These are phyloP conservation scores for Afroboletus lepidellus DNA, from an alignment of 1,284 basidiomycete genomes.

Conservation along the genomic window DNA sequence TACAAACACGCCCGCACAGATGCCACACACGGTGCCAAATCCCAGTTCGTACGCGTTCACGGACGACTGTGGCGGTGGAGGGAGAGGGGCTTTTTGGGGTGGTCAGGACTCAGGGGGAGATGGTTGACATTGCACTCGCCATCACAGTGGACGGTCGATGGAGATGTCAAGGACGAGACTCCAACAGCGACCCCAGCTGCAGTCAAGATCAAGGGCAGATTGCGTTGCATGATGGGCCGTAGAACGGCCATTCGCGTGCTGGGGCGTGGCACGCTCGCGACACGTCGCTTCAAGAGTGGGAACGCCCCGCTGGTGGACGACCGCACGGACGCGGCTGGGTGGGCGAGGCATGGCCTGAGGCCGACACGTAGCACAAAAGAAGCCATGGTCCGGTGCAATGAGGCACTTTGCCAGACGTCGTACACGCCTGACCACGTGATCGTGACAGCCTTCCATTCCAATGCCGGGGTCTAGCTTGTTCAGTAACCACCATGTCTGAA, in stretches of 20 bases:
- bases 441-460: constrained; percentile 19
- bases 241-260: background rate
- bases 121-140: constrained; percentile 24
- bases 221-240: background rate
- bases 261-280: background rate
- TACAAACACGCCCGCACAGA: constrained; percentile 91
- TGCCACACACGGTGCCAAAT: constrained; percentile 84
- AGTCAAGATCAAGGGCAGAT: constrained; percentile 22
- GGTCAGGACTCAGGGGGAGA: constrained; percentile 7
- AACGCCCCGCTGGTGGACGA: background rate
- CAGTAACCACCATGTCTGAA: constrained; percentile 33
- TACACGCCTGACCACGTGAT: constrained; percentile 27
- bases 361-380: constrained; percentile 18
- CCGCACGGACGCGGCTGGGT: constrained; percentile 1
- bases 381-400: constrained; percentile 1
- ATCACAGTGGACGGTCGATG: constrained; percentile 38
- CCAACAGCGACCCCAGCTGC: constrained; percentile 38
- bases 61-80: constrained; percentile 63
- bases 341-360: constrained; percentile 11
- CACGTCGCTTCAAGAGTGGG: constrained; percentile 1
- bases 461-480: constrained; percentile 11
- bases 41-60: constrained; percentile 81
- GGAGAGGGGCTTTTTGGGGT: constrained; percentile 24
- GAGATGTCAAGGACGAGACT: constrained; percentile 26
- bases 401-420: background rate